phyloP scores from a whole-genome alignment of 1,284 basidiomycete genomes.

The Ganoderma lucidum region DNA sequence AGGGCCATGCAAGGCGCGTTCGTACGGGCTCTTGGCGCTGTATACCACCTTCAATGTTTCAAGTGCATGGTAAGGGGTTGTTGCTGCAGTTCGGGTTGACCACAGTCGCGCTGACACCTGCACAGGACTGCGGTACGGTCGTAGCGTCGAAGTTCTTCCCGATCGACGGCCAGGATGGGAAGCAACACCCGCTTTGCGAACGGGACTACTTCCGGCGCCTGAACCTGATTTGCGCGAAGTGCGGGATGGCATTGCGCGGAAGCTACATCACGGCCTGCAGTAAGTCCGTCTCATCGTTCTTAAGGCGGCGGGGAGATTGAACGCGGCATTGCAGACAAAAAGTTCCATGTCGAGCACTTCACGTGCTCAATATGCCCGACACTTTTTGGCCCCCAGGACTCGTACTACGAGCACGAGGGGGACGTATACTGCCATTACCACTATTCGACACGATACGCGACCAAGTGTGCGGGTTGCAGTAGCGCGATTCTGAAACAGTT shows the following conservation, averaged over 20 bases:
- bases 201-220: constrained; percentile 97
- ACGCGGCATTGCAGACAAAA: constrained; percentile 75
- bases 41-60: constrained; percentile 97
- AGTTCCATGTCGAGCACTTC: constrained; percentile 99
- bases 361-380: constrained; percentile 97
- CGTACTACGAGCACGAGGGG: constrained; percentile 98
- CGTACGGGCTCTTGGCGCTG: constrained; percentile 93
- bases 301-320: constrained; percentile 29
- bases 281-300: constrained; percentile 55
- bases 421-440: constrained; percentile 98
- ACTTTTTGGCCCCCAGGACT: constrained; percentile 97
- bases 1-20: constrained; percentile 92
- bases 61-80: constrained; percentile 83
- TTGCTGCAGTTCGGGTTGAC: constrained; percentile 21
- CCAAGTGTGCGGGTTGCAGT: constrained; percentile 97
- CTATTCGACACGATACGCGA: constrained; percentile 98
- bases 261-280: constrained; percentile 99
- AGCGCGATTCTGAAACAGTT: constrained; percentile 99
- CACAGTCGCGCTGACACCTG: constrained; percentile 24
- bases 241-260: constrained; percentile 91
- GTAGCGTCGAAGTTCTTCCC: constrained; percentile 99
- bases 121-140: constrained; percentile 93
- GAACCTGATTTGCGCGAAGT: constrained; percentile 97
- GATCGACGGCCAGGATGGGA: constrained; percentile 87
- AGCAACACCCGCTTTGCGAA: constrained; percentile 95